These are phyloP conservation scores for Straminergon stramineum DNA, from an alignment of 225 moss, liverwort and hornwort genomes.

Conservation along the genomic window DNA sequence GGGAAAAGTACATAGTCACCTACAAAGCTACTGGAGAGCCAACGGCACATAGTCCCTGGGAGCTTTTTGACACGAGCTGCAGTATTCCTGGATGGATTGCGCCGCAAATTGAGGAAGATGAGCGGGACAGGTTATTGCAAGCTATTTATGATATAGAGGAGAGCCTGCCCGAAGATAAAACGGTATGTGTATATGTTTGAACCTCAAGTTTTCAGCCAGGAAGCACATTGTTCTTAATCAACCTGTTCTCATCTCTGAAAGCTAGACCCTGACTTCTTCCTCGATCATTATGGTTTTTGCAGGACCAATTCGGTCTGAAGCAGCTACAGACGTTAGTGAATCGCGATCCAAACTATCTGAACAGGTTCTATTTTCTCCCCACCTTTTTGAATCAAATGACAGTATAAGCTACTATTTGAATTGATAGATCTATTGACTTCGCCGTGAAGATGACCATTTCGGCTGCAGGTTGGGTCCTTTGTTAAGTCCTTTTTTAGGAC, in stretches of 20 bases:
- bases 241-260: background rate
- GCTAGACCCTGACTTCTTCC: background rate
- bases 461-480: background rate
- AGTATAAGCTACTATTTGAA: background rate
- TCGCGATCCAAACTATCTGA: slow-evolving; percentile 23
- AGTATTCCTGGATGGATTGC: slow-evolving; percentile 48
- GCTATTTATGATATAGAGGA: slow-evolving; percentile 37
- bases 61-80: slow-evolving; percentile 69
- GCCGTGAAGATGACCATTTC: background rate
- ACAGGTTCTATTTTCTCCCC: slow-evolving; percentile 7
- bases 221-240: background rate
- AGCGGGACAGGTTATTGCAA: slow-evolving; percentile 30
- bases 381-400: background rate
- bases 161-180: slow-evolving; percentile 13
- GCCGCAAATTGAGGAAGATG: slow-evolving; percentile 35
- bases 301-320: slow-evolving; percentile 45
- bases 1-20: slow-evolving; percentile 66
- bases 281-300: background rate
- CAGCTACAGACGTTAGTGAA: slow-evolving; percentile 6
- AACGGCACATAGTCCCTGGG: slow-evolving; percentile 83
- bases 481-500: background rate
- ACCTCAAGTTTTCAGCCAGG: background rate
- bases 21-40: slow-evolving; percentile 58
- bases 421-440: background rate
- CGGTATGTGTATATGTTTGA: background rate